Base-by-base conservation (phyloP, 768 basidiomycete genomes). In the Xerocomellus dryophilus region DNA sequence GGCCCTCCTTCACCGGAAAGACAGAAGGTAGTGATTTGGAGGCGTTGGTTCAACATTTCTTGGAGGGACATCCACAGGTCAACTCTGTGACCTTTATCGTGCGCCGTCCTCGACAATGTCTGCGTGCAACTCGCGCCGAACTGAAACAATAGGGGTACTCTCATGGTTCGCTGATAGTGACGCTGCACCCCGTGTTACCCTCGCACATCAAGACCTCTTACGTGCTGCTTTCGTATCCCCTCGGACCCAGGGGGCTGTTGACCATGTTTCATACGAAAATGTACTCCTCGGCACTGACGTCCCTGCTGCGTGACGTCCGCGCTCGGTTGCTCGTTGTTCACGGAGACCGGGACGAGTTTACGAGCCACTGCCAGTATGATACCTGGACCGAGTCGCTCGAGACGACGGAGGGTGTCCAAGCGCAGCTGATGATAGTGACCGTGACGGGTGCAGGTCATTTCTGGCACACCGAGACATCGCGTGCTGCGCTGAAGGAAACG, bases 301-400 rank as follows among this genome's bases (percentile, higher is more conserved):
- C 71, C 10, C 76, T 91, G 34, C 55, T 88, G 29, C 66, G 62
- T 27, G 68, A 83, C 34, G 68, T 70, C 6, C 60, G 66, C 2
- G 76, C 78, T 2, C 79, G 80, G 51, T 71, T 91, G 31, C 75
- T 93, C 34, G 58, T 90, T 20, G 57, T 90, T 6, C 83, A 80
- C 54, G 91, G 90, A 0, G 82, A 86, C 57, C 60, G 59, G 15
- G 90, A 93, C 61, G 81, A 90, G 42, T 92, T 91, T 61, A 90
- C 90, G 4, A 69, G 78, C 2, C 67, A 65, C 1, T 70, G 70
- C 14, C 78, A 70, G 29, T 91, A 90, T 60, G 74, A 76, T 39
- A 57, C 61, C 10, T 91, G 88, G 90, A 67, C 66, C 4, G 61
- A 74, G 35, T 64, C 63, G 8, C 72, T 90, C 20, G 39, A 53